These are phyloP conservation scores for Domatiomyces globalis DNA, from an alignment of 2,329 filamentous ascomycete species.

Conservation along the genomic window DNA sequence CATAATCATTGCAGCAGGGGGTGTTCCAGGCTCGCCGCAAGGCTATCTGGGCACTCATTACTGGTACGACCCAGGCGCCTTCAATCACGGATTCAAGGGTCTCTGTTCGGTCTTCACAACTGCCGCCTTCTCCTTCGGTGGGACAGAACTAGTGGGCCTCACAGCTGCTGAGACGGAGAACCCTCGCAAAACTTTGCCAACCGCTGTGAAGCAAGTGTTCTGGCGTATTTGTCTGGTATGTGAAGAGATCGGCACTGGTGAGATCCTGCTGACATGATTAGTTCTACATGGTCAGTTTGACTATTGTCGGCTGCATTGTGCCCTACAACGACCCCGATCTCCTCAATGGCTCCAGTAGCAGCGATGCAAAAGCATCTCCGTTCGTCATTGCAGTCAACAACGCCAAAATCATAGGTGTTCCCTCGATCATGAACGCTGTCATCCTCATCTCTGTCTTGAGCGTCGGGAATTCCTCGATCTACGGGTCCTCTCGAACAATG, in stretches of 20 bases:
- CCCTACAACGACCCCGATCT: slow-evolving; percentile 55
- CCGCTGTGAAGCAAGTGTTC: slow-evolving; percentile 37
- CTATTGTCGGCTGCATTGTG: slow-evolving; percentile 33
- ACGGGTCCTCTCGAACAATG: slow-evolving; percentile 42
- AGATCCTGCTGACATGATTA: neutral
- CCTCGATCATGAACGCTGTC: slow-evolving; percentile 52
- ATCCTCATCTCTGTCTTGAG: slow-evolving; percentile 48
- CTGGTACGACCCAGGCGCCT: slow-evolving; percentile 65
- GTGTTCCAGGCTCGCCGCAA: slow-evolving; percentile 33
- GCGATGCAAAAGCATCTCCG: slow-evolving; percentile 38
- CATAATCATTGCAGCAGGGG: slow-evolving; percentile 46
- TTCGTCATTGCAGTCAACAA: slow-evolving; percentile 52
- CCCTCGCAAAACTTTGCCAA: slow-evolving; percentile 35
- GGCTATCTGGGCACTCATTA: slow-evolving; percentile 63
- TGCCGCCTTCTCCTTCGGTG: slow-evolving; percentile 43
- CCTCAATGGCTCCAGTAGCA: slow-evolving; percentile 38
- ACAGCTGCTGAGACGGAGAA: slow-evolving; percentile 40
- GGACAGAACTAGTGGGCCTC: slow-evolving; percentile 40
- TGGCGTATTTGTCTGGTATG: slow-evolving; percentile 32
- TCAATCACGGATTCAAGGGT: slow-evolving; percentile 32
- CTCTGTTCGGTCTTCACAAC: slow-evolving; percentile 43
- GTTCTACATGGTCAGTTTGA: slow-evolving; percentile 35
- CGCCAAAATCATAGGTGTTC: slow-evolving; percentile 46
- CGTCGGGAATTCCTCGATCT: slow-evolving; percentile 45
- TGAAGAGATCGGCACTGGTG: slow-evolving; percentile 4